Evolutionary conservation across 371 early-diverging fungal species (phyloP).

Genomic region (Paraphysoderma sedebokerense): DNA sequence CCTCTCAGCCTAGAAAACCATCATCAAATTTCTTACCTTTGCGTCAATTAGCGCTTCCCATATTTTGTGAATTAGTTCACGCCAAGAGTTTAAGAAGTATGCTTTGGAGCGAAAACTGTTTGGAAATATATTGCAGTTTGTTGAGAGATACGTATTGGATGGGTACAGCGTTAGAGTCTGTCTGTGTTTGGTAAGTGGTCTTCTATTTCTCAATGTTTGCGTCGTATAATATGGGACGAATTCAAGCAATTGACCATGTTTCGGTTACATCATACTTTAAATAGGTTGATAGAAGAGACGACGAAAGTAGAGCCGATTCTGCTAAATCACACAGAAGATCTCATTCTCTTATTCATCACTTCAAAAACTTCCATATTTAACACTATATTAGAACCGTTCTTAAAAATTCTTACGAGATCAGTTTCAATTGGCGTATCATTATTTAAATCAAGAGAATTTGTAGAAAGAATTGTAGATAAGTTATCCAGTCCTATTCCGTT

Average conservation of each 20-base stretch:
- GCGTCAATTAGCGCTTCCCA: constrained; percentile 33
- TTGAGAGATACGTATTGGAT: constrained; percentile 37
- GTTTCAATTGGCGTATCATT: too few relatives aligned
- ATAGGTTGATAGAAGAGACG: constrained; percentile 26
- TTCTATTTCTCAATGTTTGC: neutral
- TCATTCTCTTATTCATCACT: constrained; percentile 18
- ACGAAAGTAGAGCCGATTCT: constrained; percentile 19
- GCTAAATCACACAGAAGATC: constrained; percentile 12
- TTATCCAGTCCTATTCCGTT: too few relatives aligned
- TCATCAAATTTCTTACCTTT: too few relatives aligned
- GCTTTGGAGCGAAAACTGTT: constrained; percentile 21
- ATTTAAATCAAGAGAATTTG: too few relatives aligned
- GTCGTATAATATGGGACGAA: neutral
- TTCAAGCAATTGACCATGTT: too few relatives aligned
- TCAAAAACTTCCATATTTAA: constrained; percentile 23
- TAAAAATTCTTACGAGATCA: too few relatives aligned
- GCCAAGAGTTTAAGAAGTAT: constrained; percentile 22
- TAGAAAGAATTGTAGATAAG: too few relatives aligned
- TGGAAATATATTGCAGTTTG: constrained; percentile 26
- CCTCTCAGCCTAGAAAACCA: too few relatives aligned
- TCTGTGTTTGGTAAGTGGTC: constrained; percentile 25
- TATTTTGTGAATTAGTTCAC: constrained; percentile 40
- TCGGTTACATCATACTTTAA: too few relatives aligned
- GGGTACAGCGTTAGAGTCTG: constrained; percentile 35
- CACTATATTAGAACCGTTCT: constrained; percentile 24